phyloP scores from a whole-genome alignment of 169 alveolate genomes.

The Plasmodium gallinaceum region DNA sequence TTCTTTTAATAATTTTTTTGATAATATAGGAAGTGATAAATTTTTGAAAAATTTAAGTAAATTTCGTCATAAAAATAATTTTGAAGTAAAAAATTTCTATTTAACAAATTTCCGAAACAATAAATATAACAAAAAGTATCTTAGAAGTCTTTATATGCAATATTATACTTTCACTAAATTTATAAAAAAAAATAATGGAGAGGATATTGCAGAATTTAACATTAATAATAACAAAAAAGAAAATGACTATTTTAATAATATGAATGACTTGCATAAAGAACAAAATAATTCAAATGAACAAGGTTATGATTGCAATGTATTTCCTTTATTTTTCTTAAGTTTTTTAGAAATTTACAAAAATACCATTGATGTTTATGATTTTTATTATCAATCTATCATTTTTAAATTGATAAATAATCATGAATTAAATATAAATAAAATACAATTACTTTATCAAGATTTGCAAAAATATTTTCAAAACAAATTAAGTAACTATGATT shows the following conservation, averaged over 20 bases:
- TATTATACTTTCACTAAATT: slow-evolving; percentile 6
- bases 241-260: neutral
- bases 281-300: neutral
- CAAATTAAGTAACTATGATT: slow-evolving; percentile 26
- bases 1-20: slow-evolving; percentile 17
- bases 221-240: neutral
- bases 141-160: slow-evolving; percentile 32
- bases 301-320: neutral
- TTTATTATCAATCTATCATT: slow-evolving; percentile 33
- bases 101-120: slow-evolving; percentile 22
- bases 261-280: neutral
- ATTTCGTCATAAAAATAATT: neutral
- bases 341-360: slow-evolving; percentile 29
- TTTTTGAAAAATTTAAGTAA: slow-evolving; percentile 12
- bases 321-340: slow-evolving; percentile 42
- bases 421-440: slow-evolving; percentile 31
- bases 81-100: slow-evolving; percentile 4
- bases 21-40: slow-evolving; percentile 1
- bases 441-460: slow-evolving; percentile 21
- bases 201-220: neutral
- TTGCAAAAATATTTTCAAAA: slow-evolving; percentile 28
- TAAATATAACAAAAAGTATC: slow-evolving; percentile 15
- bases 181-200: neutral
- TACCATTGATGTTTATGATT: slow-evolving; percentile 64
- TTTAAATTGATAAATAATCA: slow-evolving; percentile 29